Conservation (phyloP, 768 basidiomycete species). For the Lentinus tigrinus region DNA sequence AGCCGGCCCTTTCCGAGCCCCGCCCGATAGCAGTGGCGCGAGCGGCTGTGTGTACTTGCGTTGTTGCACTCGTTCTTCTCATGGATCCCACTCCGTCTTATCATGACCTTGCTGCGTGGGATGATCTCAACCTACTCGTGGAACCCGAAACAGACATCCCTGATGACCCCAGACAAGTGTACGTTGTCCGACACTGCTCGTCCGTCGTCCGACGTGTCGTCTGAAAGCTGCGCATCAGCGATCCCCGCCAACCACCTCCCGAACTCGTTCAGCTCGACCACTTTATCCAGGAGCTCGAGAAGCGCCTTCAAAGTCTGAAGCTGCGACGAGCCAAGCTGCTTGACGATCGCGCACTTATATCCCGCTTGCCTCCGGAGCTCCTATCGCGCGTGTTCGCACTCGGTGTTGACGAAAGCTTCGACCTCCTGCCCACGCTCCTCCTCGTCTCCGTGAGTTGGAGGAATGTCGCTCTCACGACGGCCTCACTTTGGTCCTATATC, state of each 20-base stretch:
- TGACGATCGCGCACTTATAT: conserved; percentile 26
- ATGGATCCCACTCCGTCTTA: conserved; percentile 21
- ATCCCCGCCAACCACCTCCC: conserved; percentile 23
- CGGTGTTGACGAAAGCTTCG: conserved; percentile 25
- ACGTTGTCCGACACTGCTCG: not conserved
- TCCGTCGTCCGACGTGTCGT: not conserved
- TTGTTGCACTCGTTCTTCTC: too few species aligned
- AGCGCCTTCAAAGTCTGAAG: conserved; percentile 23
- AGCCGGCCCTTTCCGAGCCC: too few species aligned
- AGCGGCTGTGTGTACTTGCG: too few species aligned
- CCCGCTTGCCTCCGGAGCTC: conserved; percentile 28
- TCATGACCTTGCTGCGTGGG: conserved; percentile 14
- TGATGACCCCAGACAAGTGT: conserved; percentile 6
- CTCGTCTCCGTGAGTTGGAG: conserved; percentile 31
- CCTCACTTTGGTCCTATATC: conserved; percentile 31
- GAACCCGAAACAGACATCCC: not conserved
- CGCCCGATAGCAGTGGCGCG: too few species aligned
- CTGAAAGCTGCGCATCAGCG: conserved; percentile 14
- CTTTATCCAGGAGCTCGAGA: conserved; percentile 24
- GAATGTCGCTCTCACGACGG: conserved; percentile 23
- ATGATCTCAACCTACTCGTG: conserved; percentile 5
- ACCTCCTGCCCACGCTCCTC: conserved; percentile 22
- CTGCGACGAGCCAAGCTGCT: conserved; percentile 22
- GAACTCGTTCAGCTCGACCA: conserved; percentile 27
- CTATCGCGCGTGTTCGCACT: conserved; percentile 32